Evolutionary conservation across 306 rosid species (phyloP), one percentile per base, ranked within the genome.

Genomic region (Malus fusca): DNA sequence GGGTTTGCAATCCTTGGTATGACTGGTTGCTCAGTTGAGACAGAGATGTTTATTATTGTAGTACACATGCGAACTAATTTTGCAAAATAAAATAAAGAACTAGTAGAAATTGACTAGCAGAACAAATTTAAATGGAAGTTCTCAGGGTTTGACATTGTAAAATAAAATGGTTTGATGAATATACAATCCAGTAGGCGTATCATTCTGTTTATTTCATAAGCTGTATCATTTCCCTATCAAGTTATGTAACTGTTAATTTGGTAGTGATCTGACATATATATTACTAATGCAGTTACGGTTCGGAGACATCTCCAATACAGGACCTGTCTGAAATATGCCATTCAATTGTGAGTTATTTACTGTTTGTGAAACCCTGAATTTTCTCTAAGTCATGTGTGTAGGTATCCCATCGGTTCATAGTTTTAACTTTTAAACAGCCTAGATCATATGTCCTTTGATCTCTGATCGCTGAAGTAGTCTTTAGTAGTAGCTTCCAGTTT

Each of bases 301-400:
- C 95, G 0, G 88, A 91, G 81, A 53, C 88, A 58, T 87, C 86
- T 78, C 98, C 97, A 35, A 85, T 94, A 35, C 91, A 81, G 72
- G 96, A 91, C 85, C 85, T 90, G 83, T 87, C 97, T 60, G 93
- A 90, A 84, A 83, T 91, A 78, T 91, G 98, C 88, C 87, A 88
- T 71, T 78, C 95, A 63, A 19, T 86, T 88, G 97, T 94, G 82
- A 90, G 96, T 77, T 75, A 73, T 79, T 78, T 72, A 48, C 22
- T 61, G 25, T 62, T 40, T 43, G 59, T 61, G 66, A 46, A 58
- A 31, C 31, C 10, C 7, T 26, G 58, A 48, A 26, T 59, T 71
- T 77, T 66, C 76, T 68, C 37, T 1, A 26, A 72, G 72, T 75
- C 75, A 66, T n/a, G 42, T 33, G 48, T 61, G 58, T 69, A 71